phyloP scores from a whole-genome alignment of 2,329 filamentous ascomycete species.

The Colletotrichum sp. region DNA sequence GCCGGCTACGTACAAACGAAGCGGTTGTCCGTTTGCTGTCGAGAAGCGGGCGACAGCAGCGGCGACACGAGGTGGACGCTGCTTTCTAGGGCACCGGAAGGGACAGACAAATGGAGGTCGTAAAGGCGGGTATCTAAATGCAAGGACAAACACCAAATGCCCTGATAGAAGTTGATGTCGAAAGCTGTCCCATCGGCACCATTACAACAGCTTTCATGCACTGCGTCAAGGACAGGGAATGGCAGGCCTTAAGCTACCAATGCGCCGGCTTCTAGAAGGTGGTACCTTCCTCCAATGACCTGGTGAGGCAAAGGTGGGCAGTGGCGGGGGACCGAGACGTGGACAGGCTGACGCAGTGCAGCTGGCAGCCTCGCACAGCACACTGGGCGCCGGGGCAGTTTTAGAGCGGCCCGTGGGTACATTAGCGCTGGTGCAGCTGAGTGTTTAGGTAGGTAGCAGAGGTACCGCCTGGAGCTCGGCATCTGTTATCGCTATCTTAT shows the following conservation, averaged over 20 bases:
- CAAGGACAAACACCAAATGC: neutral
- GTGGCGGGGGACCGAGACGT: slow-evolving; percentile 12
- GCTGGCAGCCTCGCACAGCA: slow-evolving; percentile 1
- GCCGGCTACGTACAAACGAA: neutral
- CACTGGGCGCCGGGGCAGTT: neutral
- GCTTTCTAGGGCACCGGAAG: neutral
- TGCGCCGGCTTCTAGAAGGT: slow-evolving; percentile 3
- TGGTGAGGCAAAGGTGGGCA: slow-evolving; percentile 1
- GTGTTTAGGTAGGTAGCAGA: neutral
- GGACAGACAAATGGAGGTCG: neutral
- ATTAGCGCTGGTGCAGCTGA: neutral
- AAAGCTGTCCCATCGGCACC: neutral
- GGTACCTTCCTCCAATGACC: neutral
- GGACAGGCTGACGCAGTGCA: slow-evolving; percentile 19
- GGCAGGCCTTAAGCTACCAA: neutral
- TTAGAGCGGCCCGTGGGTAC: neutral
- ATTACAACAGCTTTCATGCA: slow-evolving; percentile 15
- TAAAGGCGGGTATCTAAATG: slow-evolving; percentile 5
- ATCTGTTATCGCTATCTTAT: neutral
- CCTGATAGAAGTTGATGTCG: neutral
- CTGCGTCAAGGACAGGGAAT: neutral
- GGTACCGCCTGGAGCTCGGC: neutral
- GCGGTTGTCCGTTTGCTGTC: neutral
- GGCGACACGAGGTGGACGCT: neutral
- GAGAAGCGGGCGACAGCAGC: neutral